A percentile compares a stretch with the other conserved stretches of the same genome.
Conservation (phyloP, 2,329 filamentous ascomycete species). For the Ophiognomonia clavigignenti-juglandacearum region DNA sequence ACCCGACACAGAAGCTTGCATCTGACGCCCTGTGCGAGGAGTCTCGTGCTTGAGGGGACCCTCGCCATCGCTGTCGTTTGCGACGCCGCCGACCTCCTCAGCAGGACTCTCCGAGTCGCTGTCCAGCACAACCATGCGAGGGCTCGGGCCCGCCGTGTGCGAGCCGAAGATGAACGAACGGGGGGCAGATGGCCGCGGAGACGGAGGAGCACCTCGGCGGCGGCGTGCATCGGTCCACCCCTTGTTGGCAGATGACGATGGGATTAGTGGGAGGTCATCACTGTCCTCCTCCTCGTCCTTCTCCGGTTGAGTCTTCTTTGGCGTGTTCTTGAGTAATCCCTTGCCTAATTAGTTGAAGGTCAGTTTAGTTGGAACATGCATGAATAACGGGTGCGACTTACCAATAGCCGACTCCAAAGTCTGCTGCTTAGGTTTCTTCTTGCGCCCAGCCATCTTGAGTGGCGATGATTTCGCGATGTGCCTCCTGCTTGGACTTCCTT, state of each 20-base stretch:
- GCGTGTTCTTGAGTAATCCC: neutral
- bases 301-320: neutral
- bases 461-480: neutral
- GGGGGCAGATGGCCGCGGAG: slow-evolving; percentile 7
- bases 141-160: neutral
- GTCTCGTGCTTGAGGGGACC: slow-evolving; percentile 10
- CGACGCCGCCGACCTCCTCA: slow-evolving; percentile 6
- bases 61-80: slow-evolving; percentile 11
- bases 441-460: slow-evolving; percentile 7
- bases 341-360: neutral
- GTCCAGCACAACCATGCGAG: slow-evolving; percentile 3
- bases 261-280: neutral
- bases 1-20: neutral
- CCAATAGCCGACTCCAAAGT: slow-evolving; percentile 17
- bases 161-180: slow-evolving; percentile 9
- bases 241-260: neutral
- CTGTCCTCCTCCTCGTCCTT: slow-evolving; percentile 7
- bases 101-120: slow-evolving; percentile 15
- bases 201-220: neutral
- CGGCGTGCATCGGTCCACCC: neutral
- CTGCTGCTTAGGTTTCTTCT: slow-evolving; percentile 15
- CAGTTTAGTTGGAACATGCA: neutral
- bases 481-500: slow-evolving; percentile 4
- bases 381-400: slow-evolving; percentile 3
- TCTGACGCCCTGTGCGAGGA: neutral